Evolutionary conservation across 306 rosid species (phyloP), one percentile per base, ranked within the genome.

Genomic region (Urtica urens): DNA sequence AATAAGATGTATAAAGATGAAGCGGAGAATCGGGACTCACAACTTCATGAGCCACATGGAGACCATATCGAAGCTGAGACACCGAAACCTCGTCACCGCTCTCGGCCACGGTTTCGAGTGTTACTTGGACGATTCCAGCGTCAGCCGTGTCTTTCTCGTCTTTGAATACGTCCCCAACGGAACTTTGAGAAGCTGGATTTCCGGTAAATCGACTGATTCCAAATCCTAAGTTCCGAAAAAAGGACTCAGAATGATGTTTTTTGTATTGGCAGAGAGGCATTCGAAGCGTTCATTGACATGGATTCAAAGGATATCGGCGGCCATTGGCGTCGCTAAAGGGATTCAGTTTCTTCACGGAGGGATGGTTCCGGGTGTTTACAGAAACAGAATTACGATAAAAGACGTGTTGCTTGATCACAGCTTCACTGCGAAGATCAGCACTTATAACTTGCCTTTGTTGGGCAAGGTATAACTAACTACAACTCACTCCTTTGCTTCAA

Each of bases 71-170:
- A 90, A 90, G 72, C 86, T 90, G 16, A 77, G 99, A 53, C 93
- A 90, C 59, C 78, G 76, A n/a, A 81, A 90, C 68, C 60, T 90
- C 67, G 96, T 79, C 54, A 77, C 95, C 19, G 81, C 81, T 64
- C 80, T 90, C 46, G 99, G 99, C 60, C 94, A 90, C 77, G 81
- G 96, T 82, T 90, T 81, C 12, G 94, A 90, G 73, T 79, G 76
- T 46, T 78, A 82, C 59, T 65, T 90, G 58, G 94, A 90, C 52
- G 96, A 90, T 69, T 79, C 87, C 28, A 85, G 81, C 46, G 87
- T 81, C 66, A 79, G 81, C 86, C 75, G 79, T 67, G 68, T 90
- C 23, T 85, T 82, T 73, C 79, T 82, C 15, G 64, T 90, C 66
- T 90, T 79, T 7, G 99, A 85, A 65, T 79, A 75, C 9, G 73